Evolutionary conservation across 1,284 basidiomycete species (phyloP).

Genomic region (Sporisorium scitamineum): DNA sequence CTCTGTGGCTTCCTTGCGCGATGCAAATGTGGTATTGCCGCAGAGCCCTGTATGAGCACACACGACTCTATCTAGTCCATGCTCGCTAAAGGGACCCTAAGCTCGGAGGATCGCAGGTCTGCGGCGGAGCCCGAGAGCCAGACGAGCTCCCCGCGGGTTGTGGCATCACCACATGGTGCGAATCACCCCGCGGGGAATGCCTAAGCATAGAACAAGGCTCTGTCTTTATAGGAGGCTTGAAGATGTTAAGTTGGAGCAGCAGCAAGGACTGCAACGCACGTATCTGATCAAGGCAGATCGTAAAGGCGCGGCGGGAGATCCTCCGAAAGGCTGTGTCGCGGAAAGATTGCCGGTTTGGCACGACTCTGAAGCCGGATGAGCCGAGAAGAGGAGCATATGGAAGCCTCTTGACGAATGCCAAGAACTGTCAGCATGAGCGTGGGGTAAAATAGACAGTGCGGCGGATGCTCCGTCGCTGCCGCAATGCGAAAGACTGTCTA

Average conservation of each 20-base stretch:
- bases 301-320: neutral
- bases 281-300: neutral
- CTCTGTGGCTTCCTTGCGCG: too few species aligned
- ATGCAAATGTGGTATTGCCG: neutral
- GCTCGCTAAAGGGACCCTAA: neutral
- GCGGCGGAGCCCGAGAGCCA: neutral
- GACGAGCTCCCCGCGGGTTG: conserved; percentile 2
- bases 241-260: too few species aligned
- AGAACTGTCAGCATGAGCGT: conserved; percentile 8
- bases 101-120: neutral
- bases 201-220: neutral
- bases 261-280: too few species aligned
- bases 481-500: neutral
- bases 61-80: neutral
- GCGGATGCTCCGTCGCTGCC: neutral
- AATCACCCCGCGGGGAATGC: conserved; percentile 9
- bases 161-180: neutral
- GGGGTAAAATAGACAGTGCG: neutral
- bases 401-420: neutral
- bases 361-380: neutral
- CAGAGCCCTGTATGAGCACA: too few species aligned
- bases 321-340: too few species aligned
- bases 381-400: neutral
- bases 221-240: too few species aligned
- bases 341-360: neutral